Evolutionary conservation across 2,329 filamentous ascomycete genomes (phyloP).

Genomic region (Ceratocystis alfenasii): DNA sequence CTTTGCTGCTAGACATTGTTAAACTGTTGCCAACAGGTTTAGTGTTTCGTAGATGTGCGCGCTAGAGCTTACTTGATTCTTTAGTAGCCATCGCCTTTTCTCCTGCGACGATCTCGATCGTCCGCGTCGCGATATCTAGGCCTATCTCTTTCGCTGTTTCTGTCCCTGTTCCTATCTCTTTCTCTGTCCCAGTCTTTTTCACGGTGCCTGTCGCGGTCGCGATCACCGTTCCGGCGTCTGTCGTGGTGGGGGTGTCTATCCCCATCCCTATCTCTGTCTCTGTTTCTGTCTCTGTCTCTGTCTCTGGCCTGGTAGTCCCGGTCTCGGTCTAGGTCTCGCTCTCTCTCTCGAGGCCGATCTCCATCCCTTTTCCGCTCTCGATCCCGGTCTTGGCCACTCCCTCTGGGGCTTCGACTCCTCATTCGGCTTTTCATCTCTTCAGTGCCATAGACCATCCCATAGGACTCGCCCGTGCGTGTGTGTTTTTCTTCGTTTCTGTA

Average conservation of each 20-base stretch:
- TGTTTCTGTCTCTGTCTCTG: constrained; percentile 27
- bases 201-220: constrained; percentile 27
- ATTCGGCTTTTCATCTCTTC: constrained; percentile 41
- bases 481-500: constrained; percentile 55
- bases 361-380: constrained; percentile 23
- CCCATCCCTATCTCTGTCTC: constrained; percentile 29
- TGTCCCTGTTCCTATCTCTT: constrained; percentile 26
- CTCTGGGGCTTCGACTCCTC: constrained; percentile 27
- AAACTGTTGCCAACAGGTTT: too few relatives aligned
- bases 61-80: not conserved
- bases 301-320: constrained; percentile 25
- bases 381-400: constrained; percentile 4
- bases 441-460: constrained; percentile 72
- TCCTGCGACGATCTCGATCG: constrained; percentile 10
- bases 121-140: constrained; percentile 20
- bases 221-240: constrained; percentile 23
- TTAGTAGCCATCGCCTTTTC: constrained; percentile 22
- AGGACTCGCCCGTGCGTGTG: constrained; percentile 34
- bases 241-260: constrained; percentile 25
- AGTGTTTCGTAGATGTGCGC: too few relatives aligned
- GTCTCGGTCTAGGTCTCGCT: constrained; percentile 5
- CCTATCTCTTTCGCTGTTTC: constrained; percentile 28
- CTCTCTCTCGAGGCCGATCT: not conserved
- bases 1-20: too few relatives aligned
- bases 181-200: constrained; percentile 28